A percentile compares a stretch with the other conserved stretches of the same genome.
phyloP scores from a whole-genome alignment of 129 eudicot species.

The Lactuca sativa region DNA sequence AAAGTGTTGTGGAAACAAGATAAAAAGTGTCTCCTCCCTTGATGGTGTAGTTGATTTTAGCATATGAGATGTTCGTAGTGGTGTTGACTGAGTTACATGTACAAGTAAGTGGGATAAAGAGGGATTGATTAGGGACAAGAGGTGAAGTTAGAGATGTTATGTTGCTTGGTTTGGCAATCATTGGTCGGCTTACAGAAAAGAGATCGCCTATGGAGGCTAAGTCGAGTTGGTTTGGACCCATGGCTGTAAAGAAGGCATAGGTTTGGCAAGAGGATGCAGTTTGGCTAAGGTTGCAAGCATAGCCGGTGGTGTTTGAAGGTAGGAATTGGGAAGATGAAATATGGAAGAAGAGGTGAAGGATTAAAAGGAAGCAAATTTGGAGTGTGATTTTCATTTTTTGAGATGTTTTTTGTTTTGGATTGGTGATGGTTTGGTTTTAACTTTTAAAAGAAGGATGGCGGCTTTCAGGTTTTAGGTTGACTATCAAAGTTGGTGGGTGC shows the following conservation, averaged over 20 bases:
- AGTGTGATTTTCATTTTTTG: slow-evolving; percentile 33
- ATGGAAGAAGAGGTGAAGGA: slow-evolving; percentile 19
- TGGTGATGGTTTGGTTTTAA: slow-evolving; percentile 27
- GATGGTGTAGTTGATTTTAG: slow-evolving; percentile 55
- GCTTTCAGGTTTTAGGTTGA: slow-evolving; percentile 11
- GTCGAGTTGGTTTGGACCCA: slow-evolving; percentile 54
- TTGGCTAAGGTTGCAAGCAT: slow-evolving; percentile 54
- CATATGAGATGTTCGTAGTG: slow-evolving; percentile 53
- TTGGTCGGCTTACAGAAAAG: slow-evolving; percentile 66
- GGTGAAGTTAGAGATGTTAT: slow-evolving; percentile 53
- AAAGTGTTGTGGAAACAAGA: slow-evolving; percentile 41
- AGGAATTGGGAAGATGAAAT: slow-evolving; percentile 35
- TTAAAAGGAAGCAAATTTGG: slow-evolving; percentile 30
- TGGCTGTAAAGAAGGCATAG: slow-evolving; percentile 66
- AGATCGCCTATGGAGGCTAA: slow-evolving; percentile 72
- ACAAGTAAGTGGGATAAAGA: slow-evolving; percentile 72
- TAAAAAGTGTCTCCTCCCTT: slow-evolving; percentile 59
- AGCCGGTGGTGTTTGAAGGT: slow-evolving; percentile 59
- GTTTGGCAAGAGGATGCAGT: slow-evolving; percentile 57
- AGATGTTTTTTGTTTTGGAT: slow-evolving; percentile 8
- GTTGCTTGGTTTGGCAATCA: slow-evolving; percentile 77
- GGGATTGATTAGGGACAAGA: slow-evolving; percentile 60
- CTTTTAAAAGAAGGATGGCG: background rate
- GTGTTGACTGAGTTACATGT: slow-evolving; percentile 60
- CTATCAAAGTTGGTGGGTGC: slow-evolving; percentile 20